Base-by-base conservation (phyloP, 441 rosid genomes). In the Brassica hybrid region DNA sequence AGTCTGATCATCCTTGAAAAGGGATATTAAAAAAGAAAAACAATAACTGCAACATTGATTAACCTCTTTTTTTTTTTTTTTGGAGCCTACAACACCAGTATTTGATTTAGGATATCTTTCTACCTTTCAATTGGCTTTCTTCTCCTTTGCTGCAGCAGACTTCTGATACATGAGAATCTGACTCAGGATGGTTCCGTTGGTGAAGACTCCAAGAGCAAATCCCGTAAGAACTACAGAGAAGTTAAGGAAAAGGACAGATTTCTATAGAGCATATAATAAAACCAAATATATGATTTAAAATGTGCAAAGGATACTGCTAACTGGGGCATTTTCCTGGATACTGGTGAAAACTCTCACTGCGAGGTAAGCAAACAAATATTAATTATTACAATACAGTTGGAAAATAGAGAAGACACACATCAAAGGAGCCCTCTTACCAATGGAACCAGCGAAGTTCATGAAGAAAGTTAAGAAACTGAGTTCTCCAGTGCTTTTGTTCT, bases 331-430 rank as follows among this genome's bases (percentile, higher is more conserved):
- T 79, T 93, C 99, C 82, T 95, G 99, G 80, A 93, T 23, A 84
- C 97, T 87, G 65, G 99, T 95, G 82, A 95, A 95, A 48, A 95
- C 92, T 77, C 97, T 87, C 72, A 89, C 96, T 95, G 94, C 83
- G 65, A 71, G 65, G 30, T 6, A 75, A 74, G 59, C 23, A 80
- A 34, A 41, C 36, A n/a, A n/a, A n/a, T n/a, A n/a, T n/a, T n/a
- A 38, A 43, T 32, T 34, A 17, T 27, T 45, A 72, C 48, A 57
- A 36, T 23, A 10, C 25, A 7, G 54, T 3, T 43, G 62, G 48
- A 60, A 9, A 48, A 34, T 52, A 56, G n/a, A 71, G n/a, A 36
- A 61, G 18, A 6, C 14, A 16, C 34, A 65, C 60, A 59, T 17
- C 4, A 52, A 63, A 8, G 58, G 71, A 27, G 67, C 11, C 12